Percentiles rank a stretch among this genome's conserved stretches.
These are phyloP conservation scores for Passiflora organensis DNA, from an alignment of 345 rosid genomes.

Conservation along the genomic window DNA sequence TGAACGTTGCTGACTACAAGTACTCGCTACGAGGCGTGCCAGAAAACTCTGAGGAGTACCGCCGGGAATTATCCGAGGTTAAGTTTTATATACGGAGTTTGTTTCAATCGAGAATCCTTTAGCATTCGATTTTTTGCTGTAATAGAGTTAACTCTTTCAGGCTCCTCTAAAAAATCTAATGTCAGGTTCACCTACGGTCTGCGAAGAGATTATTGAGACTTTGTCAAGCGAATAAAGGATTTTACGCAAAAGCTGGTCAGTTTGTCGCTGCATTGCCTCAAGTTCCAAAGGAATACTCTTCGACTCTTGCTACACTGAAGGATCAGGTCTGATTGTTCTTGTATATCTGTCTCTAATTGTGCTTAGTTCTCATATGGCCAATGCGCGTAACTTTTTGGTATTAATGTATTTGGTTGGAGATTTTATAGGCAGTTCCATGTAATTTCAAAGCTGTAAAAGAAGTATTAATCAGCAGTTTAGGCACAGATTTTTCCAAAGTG, in stretches of 20 bases:
- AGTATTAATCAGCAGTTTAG: slow-evolving; percentile 49
- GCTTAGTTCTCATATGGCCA: slow-evolving; percentile 4
- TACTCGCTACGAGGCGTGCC: slow-evolving; percentile 39
- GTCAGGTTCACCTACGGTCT: slow-evolving; percentile 77
- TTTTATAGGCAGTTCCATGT: slow-evolving; percentile 67
- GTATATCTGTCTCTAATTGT: background rate
- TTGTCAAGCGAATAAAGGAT: slow-evolving; percentile 78
- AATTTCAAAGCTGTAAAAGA: slow-evolving; percentile 55
- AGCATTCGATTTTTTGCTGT: background rate
- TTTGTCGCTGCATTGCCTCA: slow-evolving; percentile 73
- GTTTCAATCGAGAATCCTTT: background rate
- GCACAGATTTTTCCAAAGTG: slow-evolving; percentile 51
- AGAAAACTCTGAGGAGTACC: slow-evolving; percentile 45
- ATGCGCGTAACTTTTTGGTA: slow-evolving; percentile 8
- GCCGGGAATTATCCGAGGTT: slow-evolving; percentile 55
- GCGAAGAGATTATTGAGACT: slow-evolving; percentile 57
- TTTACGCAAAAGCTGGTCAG: slow-evolving; percentile 89
- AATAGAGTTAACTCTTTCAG: background rate
- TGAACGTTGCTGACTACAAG: slow-evolving; percentile 65
- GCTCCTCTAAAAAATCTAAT: too few relatives aligned
- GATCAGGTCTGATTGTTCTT: slow-evolving; percentile 47
- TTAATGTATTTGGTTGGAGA: background rate
- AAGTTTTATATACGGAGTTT: background rate
- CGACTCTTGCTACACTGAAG: slow-evolving; percentile 64
- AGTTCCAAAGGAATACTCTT: slow-evolving; percentile 68